These are phyloP conservation scores for Globisporangium spinosum DNA, from an alignment of 352 stramenopile genomes.

Conservation along the genomic window DNA sequence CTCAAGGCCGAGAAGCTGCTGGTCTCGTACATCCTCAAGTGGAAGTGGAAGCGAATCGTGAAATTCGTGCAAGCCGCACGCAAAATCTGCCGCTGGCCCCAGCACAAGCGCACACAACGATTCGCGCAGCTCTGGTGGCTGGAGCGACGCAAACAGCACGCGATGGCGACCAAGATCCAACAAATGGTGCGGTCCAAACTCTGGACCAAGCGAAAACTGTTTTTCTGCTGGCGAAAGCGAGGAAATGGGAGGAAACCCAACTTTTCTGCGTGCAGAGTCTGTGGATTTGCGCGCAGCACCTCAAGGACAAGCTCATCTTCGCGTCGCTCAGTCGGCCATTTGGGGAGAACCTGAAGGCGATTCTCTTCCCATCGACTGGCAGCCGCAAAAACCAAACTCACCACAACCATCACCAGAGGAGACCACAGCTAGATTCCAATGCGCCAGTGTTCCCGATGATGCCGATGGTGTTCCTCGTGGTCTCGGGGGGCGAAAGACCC, in stretches of 20 bases:
- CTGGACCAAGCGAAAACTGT: constrained; percentile 24
- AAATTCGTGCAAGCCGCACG: constrained; percentile 21
- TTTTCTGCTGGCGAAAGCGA: constrained; percentile 14
- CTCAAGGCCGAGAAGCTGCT: constrained; percentile 30
- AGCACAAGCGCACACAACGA: constrained; percentile 29
- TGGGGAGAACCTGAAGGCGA: constrained; percentile 12
- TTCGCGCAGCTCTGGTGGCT: constrained; percentile 34
- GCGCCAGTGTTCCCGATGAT: constrained; percentile 23
- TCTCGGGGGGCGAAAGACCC: constrained; percentile 40
- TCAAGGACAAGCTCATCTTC: constrained; percentile 34
- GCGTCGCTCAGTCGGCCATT: constrained; percentile 23
- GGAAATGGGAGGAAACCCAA: constrained; percentile 28
- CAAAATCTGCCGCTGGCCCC: constrained; percentile 39
- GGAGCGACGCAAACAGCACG: constrained; percentile 24
- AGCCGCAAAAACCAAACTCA: neutral
- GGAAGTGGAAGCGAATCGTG: constrained; percentile 32
- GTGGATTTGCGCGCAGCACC: constrained; percentile 36
- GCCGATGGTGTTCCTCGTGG: constrained; percentile 41
- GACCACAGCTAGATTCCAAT: neutral
- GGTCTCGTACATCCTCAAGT: constrained; percentile 24
- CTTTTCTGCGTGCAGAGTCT: constrained; percentile 39
- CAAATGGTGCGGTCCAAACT: constrained; percentile 26
- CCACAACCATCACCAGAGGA: neutral
- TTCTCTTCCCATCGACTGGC: constrained; percentile 1
- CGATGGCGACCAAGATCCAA: constrained; percentile 27